These are phyloP conservation scores for Dittrichia graveolens DNA, from an alignment of 129 eudicot species.

Conservation along the genomic window DNA sequence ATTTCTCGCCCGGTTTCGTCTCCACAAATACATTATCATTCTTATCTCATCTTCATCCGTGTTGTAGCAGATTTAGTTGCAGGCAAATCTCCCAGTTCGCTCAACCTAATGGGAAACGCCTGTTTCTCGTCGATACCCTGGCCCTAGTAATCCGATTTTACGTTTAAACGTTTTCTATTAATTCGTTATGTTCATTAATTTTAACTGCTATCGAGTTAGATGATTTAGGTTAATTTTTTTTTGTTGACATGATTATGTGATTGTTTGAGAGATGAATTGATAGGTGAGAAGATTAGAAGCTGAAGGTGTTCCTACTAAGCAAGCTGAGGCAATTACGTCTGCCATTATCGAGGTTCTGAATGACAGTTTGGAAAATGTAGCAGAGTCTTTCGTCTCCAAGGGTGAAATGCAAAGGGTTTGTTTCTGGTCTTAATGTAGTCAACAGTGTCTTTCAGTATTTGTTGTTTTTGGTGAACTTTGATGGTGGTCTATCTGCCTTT, in stretches of 20 bases:
- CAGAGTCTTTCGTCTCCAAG: conserved; percentile 74
- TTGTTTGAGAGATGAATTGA: neutral
- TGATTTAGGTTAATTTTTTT: neutral
- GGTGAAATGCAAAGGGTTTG: conserved; percentile 78
- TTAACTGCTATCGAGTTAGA: neutral
- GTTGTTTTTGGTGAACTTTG: neutral
- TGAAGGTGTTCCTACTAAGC: conserved; percentile 85
- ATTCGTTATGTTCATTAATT: neutral
- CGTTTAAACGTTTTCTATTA: neutral
- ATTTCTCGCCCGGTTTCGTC: conserved; percentile 2
- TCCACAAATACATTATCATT: conserved; percentile 8
- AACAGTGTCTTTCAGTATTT: neutral
- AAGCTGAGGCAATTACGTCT: conserved; percentile 82
- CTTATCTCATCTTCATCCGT: conserved; percentile 15
- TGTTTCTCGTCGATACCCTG: conserved; percentile 81
- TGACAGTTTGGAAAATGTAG: conserved; percentile 80
- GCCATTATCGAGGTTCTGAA: conserved; percentile 77
- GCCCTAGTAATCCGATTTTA: conserved; percentile 60
- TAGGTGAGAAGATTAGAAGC: conserved; percentile 92
- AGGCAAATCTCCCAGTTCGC: conserved; percentile 52
- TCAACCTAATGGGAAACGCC: conserved; percentile 55
- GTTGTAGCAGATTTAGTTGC: conserved; percentile 17
- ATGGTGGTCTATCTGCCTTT: neutral
- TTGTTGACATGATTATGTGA: neutral
- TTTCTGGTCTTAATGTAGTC: neutral